Base-by-base conservation (phyloP, 192 early-diverging fungal species). In the Mortierella antarctica region DNA sequence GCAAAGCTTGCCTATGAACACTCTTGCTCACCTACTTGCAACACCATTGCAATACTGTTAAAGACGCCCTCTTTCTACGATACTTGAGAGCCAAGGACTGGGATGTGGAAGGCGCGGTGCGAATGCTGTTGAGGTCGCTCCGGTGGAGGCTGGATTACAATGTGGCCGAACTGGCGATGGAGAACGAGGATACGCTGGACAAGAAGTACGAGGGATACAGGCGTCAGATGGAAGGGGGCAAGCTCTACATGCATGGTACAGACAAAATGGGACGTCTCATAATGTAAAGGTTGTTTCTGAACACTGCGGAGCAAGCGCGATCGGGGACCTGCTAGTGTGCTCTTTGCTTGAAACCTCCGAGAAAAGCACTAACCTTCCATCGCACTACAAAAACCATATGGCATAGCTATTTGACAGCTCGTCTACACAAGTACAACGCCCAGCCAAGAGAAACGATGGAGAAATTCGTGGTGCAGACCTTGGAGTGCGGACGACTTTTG, bases 11-110 rank as follows among this genome's bases (percentile, higher is more conserved):
- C 31, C 31, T 2, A 31, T 31, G 31, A 31, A 31, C 31, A 31
- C 1, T 31, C 31, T 31, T 31, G 31, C 31, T 31, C 31, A 31
- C 31, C 31, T 31, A 31, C 31, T 31, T 31, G 31, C 31, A 31
- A 31, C 1, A 31, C 31, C 31, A 31, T 31, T 31, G 3, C 3
- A 31, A 31, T 31, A 31, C 31, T 31, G 31, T 31, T 31, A 31
- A 23, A 68, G 95, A 96, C 78, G 74, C 88, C 0, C 74, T 95
- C 14, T 41, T 93, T 61, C 85, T 95, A 45, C 88, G 95, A 9
- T 96, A 93, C 81, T 76, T 97, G 49, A 86, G 95, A 20, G 96
- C 95, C 40, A 86, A 95, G 57, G 96, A 96, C 64, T 97, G 95
- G 94, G 87, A 95, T 59, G 84, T 92, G 6, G 79, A 90, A 44